phyloP scores from a whole-genome alignment of 306 rosid species.

The Lathyrus tuberosus region DNA sequence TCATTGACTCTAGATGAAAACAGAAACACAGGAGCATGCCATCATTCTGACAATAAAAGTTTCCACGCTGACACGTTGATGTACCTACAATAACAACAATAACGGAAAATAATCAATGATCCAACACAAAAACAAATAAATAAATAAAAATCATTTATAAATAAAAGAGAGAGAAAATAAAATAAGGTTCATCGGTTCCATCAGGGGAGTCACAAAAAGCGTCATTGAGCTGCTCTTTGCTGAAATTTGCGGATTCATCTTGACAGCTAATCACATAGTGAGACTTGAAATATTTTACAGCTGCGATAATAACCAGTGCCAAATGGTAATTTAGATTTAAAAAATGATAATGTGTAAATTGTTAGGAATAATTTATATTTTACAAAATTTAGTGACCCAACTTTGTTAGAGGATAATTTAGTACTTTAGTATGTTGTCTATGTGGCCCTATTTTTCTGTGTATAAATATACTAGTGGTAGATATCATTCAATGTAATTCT shows the following conservation, averaged over 20 bases:
- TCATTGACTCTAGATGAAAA: slow-evolving; percentile 93
- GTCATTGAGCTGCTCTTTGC: slow-evolving; percentile 80
- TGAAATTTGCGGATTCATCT: slow-evolving; percentile 83
- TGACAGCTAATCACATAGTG: slow-evolving; percentile 69
- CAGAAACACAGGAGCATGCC: slow-evolving; percentile 65
- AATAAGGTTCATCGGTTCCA: slow-evolving; percentile 98
- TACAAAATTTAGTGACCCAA: too few relatives aligned
- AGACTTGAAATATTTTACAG: slow-evolving; percentile 72
- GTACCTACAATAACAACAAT: slow-evolving; percentile 60
- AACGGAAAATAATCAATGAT: background rate
- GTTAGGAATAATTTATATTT: too few relatives aligned
- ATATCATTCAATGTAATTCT: too few relatives aligned
- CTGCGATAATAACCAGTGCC: slow-evolving; percentile 42
- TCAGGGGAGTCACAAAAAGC: slow-evolving; percentile 90
- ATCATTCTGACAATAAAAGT: slow-evolving; percentile 71
- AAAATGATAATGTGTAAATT: background rate
- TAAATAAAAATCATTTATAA: too few relatives aligned
- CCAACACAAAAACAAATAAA: too few relatives aligned
- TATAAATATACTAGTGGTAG: too few relatives aligned
- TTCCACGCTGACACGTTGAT: slow-evolving; percentile 86
- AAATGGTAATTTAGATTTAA: background rate
- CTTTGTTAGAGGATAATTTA: too few relatives aligned
- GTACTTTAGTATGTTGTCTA: too few relatives aligned
- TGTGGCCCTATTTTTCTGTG: too few relatives aligned
- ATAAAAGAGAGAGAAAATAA: background rate